Evolutionary conservation across 306 rosid species (phyloP), one percentile per base, ranked within the genome.

Genomic region (Neltuma alba): DNA sequence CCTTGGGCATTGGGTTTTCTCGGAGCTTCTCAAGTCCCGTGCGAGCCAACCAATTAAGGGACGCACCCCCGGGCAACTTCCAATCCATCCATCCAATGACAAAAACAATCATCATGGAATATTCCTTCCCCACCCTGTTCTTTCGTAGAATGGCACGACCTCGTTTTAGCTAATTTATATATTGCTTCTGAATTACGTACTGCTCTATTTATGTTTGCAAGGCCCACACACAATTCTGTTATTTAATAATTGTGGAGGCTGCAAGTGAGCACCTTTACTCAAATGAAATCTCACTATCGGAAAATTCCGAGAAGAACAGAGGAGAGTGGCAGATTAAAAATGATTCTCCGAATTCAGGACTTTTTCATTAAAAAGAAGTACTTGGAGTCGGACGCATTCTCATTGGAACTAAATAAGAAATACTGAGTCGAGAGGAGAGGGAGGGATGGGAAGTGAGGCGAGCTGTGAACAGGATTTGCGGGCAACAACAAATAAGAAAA

Each of bases 131-230:
- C 23, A 42, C 57, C 28, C 1, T 23, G 0, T 7, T 55, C 3
- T 37, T 81, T 55, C 36, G 84, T 58, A 75, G 76, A 45, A 58
- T 68, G 80, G 69, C 66, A 36, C 50, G 44, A 18, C 14, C 66
- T 28, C 66, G n/a, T 47, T 16, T 18, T 60, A 1, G 31, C 7
- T 28, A 28, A 27, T 25, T 60, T 13, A 27, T 60, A n/a, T n/a
- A n/a, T n/a, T n/a, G n/a, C n/a, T 12, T 6, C 66, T 28, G 7
- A 60, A 27, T 27, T 14, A 13, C 6, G 16, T n/a, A 8, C 20
- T 55, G 9, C 3, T 55, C 23, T 5, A 1, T 6, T 18, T 50
- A 55, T 7, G 6, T 1, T 60, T 28, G 7, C 33, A 28, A 5
- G 8, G 34, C 1, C 37, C 40, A 15, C 67, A 15, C 67, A 15